Conservation (phyloP, 306 rosid genomes). For the Gastrolobium villosum region DNA sequence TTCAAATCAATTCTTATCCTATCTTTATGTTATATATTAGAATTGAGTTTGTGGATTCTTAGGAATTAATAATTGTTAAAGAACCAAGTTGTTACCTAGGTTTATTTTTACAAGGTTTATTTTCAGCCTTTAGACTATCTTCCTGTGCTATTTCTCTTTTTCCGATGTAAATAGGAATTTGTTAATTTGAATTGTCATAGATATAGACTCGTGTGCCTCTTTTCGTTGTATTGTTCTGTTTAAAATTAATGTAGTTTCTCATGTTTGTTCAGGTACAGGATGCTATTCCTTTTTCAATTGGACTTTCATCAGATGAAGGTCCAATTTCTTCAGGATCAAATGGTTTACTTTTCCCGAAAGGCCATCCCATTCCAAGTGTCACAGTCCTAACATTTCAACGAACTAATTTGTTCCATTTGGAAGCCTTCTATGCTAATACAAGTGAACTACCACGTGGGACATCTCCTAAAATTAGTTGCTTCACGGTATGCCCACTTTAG, state of each 20-base stretch:
- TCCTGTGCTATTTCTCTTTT: slow-evolving; percentile 17
- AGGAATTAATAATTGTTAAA: slow-evolving; percentile 20
- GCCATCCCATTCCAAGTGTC: slow-evolving; percentile 78
- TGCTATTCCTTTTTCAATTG: slow-evolving; percentile 74
- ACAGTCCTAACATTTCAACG: slow-evolving; percentile 65
- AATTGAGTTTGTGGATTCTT: slow-evolving; percentile 32
- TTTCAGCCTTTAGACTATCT: slow-evolving; percentile 36
- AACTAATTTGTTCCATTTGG: slow-evolving; percentile 69
- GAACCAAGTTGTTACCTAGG: slow-evolving; percentile 32
- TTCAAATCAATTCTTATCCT: slow-evolving; percentile 35
- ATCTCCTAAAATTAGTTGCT: slow-evolving; percentile 66
- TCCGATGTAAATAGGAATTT: slow-evolving; percentile 21
- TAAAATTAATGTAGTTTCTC: slow-evolving; percentile 39
- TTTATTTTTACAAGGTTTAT: slow-evolving; percentile 5
- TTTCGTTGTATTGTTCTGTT: slow-evolving; percentile 23
- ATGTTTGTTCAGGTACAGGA: slow-evolving; percentile 80
- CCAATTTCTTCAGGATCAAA: slow-evolving; percentile 63
- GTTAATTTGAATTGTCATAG: slow-evolving; percentile 28
- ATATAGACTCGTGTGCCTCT: slow-evolving; percentile 20
- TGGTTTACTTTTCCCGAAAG: slow-evolving; percentile 73
- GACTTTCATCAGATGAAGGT: slow-evolving; percentile 65
- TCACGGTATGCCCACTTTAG: slow-evolving; percentile 64
- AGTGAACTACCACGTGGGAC: slow-evolving; percentile 74
- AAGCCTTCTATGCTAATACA: slow-evolving; percentile 75
- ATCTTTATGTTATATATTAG: slow-evolving; percentile 4